These are phyloP conservation scores for Epichloe sylvatica DNA, from an alignment of 2,329 filamentous ascomycete species.

Conservation along the genomic window DNA sequence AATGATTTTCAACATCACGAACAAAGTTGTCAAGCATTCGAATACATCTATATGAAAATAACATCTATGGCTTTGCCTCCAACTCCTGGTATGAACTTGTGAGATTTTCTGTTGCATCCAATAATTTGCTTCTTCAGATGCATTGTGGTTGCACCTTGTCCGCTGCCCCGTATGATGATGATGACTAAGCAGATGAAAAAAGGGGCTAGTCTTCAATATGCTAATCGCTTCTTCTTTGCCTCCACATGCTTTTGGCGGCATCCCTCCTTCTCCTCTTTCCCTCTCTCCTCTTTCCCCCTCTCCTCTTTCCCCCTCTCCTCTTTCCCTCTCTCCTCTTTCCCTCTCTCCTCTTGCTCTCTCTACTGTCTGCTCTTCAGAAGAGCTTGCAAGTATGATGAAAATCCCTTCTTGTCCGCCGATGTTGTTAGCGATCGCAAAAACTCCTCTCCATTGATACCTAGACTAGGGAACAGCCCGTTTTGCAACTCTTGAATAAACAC, in stretches of 20 bases:
- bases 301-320: not conserved
- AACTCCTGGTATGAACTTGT: slow-evolving; percentile 1
- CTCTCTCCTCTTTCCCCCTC: no score
- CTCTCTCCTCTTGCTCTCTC: not conserved
- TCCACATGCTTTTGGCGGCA: not conserved
- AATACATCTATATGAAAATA: not conserved
- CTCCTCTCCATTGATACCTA: slow-evolving; percentile 49
- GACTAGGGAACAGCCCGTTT: slow-evolving; percentile 45
- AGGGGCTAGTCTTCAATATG: not conserved
- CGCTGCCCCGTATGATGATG: not conserved
- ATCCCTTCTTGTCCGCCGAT: slow-evolving; percentile 43
- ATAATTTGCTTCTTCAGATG: not conserved
- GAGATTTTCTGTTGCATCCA: not conserved
- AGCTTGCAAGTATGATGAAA: slow-evolving; percentile 49
- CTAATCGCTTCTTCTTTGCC: not conserved
- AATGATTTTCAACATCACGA: no score
- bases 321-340: no score
- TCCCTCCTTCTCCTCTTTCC: not conserved
- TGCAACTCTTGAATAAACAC: slow-evolving; percentile 61
- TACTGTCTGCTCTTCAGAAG: slow-evolving; percentile 35
- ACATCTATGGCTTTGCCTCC: slow-evolving; percentile 1
- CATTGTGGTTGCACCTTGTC: not conserved
- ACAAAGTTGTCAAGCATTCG: no score
- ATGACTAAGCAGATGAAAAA: not conserved
- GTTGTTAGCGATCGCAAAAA: slow-evolving; percentile 47